These are phyloP conservation scores for Salix arbutifolia DNA, from an alignment of 345 rosid genomes.

Conservation along the genomic window DNA sequence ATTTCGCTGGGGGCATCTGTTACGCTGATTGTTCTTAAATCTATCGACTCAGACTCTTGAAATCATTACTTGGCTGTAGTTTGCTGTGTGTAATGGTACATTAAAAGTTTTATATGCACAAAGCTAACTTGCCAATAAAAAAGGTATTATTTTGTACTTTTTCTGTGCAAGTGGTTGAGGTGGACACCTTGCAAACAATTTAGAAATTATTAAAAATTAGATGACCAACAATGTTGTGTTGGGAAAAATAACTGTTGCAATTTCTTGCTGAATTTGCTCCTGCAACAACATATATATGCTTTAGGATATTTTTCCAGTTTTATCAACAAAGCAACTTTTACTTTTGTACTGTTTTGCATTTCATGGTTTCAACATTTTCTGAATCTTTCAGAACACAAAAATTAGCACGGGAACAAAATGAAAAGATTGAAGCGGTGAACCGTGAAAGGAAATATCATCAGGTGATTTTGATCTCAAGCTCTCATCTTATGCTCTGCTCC, in stretches of 20 bases:
- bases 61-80: neutral
- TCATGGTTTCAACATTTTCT: neutral
- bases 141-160: too few relatives aligned
- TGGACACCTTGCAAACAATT: too few relatives aligned
- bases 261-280: neutral
- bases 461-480: conserved; percentile 39
- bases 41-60: neutral
- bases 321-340: neutral
- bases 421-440: conserved; percentile 80
- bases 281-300: neutral
- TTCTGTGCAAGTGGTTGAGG: too few relatives aligned
- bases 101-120: too few relatives aligned
- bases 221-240: neutral
- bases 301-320: neutral
- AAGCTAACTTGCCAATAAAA: too few relatives aligned
- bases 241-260: neutral
- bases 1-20: too few relatives aligned
- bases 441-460: conserved; percentile 95
- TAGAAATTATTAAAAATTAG: neutral
- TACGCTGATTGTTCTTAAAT: neutral
- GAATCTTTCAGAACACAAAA: conserved; percentile 61
- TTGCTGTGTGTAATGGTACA: too few relatives aligned
- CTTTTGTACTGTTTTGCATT: neutral
- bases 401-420: conserved; percentile 71
- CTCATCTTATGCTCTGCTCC: conserved; percentile 3